Percentiles rank a stretch among this genome's conserved stretches.
These are phyloP conservation scores for Aspergillus sp. DNA, from an alignment of 2,329 filamentous ascomycete species.

Conservation along the genomic window DNA sequence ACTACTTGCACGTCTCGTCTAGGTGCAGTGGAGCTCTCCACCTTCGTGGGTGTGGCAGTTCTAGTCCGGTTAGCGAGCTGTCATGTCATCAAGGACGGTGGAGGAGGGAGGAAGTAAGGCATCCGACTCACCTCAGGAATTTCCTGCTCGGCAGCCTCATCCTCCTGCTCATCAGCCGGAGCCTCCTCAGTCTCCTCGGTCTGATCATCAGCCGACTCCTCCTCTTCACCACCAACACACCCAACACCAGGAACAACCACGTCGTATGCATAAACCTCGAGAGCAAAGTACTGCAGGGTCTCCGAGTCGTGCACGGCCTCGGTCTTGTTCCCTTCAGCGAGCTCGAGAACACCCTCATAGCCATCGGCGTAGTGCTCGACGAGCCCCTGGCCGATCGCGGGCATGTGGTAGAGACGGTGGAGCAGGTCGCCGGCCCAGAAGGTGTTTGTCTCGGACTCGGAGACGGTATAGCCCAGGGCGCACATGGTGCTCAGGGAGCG, in stretches of 20 bases:
- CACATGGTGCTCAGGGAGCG: slow-evolving; percentile 64
- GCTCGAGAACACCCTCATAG: slow-evolving; percentile 59
- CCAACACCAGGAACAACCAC: slow-evolving; percentile 66
- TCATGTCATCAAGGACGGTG: background rate
- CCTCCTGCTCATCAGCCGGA: slow-evolving; percentile 12
- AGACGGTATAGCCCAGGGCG: slow-evolving; percentile 65
- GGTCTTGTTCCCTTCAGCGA: slow-evolving; percentile 57
- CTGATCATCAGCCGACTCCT: background rate
- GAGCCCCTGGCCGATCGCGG: slow-evolving; percentile 61
- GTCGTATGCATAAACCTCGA: slow-evolving; percentile 68
- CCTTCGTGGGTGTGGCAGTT: slow-evolving; percentile 50
- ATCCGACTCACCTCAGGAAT: slow-evolving; percentile 32
- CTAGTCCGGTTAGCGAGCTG: slow-evolving; percentile 20
- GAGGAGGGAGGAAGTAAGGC: too few relatives aligned
- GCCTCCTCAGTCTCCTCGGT: slow-evolving; percentile 12
- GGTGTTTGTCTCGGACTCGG: slow-evolving; percentile 59
- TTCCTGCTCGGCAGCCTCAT: slow-evolving; percentile 21
- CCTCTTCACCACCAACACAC: slow-evolving; percentile 54
- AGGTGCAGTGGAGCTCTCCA: slow-evolving; percentile 46
- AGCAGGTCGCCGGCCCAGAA: slow-evolving; percentile 71
- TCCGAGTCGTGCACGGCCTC: slow-evolving; percentile 63
- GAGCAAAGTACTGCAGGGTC: slow-evolving; percentile 69
- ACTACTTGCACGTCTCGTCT: background rate
- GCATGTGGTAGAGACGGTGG: slow-evolving; percentile 69
- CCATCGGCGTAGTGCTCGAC: slow-evolving; percentile 67